These are phyloP conservation scores for Penicillium sp. DNA, from an alignment of 2,329 filamentous ascomycete genomes.

Conservation along the genomic window DNA sequence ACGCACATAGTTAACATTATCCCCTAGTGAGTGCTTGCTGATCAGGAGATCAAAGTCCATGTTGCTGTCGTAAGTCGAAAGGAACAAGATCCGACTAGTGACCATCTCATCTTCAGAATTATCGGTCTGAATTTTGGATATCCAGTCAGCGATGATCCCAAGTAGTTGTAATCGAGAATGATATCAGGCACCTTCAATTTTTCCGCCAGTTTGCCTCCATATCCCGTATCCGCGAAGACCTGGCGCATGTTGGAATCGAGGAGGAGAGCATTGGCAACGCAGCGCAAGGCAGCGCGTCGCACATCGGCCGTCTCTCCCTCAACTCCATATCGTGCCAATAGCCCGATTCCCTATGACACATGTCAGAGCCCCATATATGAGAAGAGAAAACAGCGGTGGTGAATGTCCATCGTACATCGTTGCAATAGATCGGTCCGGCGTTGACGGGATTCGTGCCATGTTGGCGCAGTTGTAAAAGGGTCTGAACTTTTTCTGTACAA, in stretches of 20 bases:
- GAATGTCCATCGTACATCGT: conserved; percentile 61
- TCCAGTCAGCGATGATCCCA: background rate
- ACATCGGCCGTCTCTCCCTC: conserved; percentile 66
- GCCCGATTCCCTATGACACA: conserved; percentile 70
- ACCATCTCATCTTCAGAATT: conserved; percentile 87
- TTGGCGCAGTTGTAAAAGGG: conserved; percentile 72
- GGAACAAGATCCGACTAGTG: conserved; percentile 76
- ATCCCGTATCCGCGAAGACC: conserved; percentile 73
- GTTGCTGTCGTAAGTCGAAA: conserved; percentile 78
- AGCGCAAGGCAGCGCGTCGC: conserved; percentile 77
- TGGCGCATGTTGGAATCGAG: conserved; percentile 72
- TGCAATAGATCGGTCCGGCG: conserved; percentile 84
- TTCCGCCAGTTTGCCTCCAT: conserved; percentile 70
- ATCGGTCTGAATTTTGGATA: conserved; percentile 59
- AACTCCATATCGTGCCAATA: conserved; percentile 75
- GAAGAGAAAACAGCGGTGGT: background rate
- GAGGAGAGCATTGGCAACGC: conserved; percentile 83
- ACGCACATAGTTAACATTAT: conserved; percentile 65
- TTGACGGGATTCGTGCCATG: conserved; percentile 74
- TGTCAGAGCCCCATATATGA: conserved; percentile 17
- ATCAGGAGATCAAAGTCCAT: conserved; percentile 70
- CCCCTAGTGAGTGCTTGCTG: conserved; percentile 68
- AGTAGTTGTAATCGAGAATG: background rate
- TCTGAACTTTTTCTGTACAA: conserved; percentile 44
- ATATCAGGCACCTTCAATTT: conserved; percentile 63